Base-by-base conservation (phyloP, 495 filamentous ascomycete species). In the Tirmania nivea region DNA sequence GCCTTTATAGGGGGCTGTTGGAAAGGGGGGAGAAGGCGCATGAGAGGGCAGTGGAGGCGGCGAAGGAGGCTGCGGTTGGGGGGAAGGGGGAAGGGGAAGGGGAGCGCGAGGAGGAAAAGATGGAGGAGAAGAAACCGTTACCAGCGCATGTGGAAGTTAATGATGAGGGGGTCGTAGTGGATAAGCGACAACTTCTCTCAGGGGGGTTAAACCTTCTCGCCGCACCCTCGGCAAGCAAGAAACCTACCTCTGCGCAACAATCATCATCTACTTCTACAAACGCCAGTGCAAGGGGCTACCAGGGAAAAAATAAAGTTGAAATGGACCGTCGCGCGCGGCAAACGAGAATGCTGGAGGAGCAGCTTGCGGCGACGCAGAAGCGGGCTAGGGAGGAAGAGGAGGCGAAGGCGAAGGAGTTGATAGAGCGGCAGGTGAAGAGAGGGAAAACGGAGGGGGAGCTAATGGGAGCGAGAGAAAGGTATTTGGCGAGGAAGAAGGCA, bases 141-240 rank as follows among this genome's bases (percentile, higher is more conserved):
- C 88, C 83, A 2, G 78, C 77, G 6, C 70, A 73, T 12, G 75
- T 94, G 55, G 72, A 78, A 12, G 67, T 93, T 59, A 96, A 95
- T 60, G 90, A 96, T 57, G 90, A 96, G 49, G 90, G 92, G 0
- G 78, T 92, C 62, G 81, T 97, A 4, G 83, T 93, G 17, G 90
- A 97, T 62, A 95, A 94, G 71, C 75, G 89, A 19, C 84, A 95
- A 61, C 68, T 97, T 16, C 73, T 97, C 12, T 80, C 75, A 49
- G 89, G 88, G 10, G 90, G 90, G 47, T 69, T 97, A 42, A 97
- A 97, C 55, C 72, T 95, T 12, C 75, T 73, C 17, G 71, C 79
- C 8, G 82, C 79, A 58, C n/a, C 16, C n/a, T 19, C 1, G 10
- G 11, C n/a, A 2, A 20, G 3, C 16, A 17, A 71, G 11, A 78